Percentiles rank a stretch among this genome's conserved stretches.
Conservation (phyloP, 225 moss, liverwort and hornwort species). For the Sphagnum tenellum region DNA sequence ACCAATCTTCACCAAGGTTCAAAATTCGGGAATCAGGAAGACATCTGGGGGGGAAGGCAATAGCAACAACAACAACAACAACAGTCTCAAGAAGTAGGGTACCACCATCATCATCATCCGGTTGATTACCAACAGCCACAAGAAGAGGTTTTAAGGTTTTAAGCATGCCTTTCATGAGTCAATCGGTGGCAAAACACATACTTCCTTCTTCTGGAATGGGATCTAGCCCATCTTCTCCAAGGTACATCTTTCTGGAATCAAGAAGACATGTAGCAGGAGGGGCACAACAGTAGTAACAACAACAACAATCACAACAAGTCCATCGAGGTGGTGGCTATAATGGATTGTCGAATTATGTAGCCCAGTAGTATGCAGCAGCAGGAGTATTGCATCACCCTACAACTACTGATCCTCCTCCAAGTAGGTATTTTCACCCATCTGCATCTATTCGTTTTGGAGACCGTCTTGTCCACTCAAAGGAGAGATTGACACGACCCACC, state of each 20-base stretch:
- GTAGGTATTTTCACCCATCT: constrained; percentile 45
- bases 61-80: too few relatives aligned
- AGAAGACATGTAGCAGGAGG: constrained; percentile 29
- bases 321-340: constrained; percentile 32
- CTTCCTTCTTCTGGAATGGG: constrained; percentile 42
- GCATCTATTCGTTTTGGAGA: constrained; percentile 84
- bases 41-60: too few relatives aligned
- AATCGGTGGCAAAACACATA: constrained; percentile 33
- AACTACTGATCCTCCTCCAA: too few relatives aligned
- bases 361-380: constrained; percentile 44
- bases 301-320: constrained; percentile 30
- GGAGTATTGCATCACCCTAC: too few relatives aligned
- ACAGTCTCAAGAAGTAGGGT: too few relatives aligned
- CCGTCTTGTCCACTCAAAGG: constrained; percentile 51
- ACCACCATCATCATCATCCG: too few relatives aligned
- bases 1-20: too few relatives aligned
- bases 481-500: constrained; percentile 44
- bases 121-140: constrained; percentile 59
- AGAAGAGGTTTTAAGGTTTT: constrained; percentile 41
- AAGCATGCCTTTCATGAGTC: constrained; percentile 35
- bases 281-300: constrained; percentile 35
- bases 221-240: constrained; percentile 86
- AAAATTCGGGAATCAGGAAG: too few relatives aligned
- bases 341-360: constrained; percentile 47
- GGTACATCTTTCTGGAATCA: constrained; percentile 44